Base-by-base conservation (phyloP, 768 basidiomycete species). In the Cystofilobasidium macerans region DNA sequence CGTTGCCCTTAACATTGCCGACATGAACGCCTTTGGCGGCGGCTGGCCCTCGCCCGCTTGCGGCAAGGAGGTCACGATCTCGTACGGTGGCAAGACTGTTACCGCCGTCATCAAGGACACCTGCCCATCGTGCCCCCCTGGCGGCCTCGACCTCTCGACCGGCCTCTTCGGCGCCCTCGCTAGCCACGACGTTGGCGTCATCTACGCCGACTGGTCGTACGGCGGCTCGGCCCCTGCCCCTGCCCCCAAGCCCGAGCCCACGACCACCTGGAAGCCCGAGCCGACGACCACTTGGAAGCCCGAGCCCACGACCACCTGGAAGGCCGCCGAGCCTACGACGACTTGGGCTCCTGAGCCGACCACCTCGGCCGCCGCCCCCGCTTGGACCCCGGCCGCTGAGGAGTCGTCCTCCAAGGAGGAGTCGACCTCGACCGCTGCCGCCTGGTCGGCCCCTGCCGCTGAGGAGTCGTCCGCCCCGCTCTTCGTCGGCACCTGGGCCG, bases 111-210 rank as follows among this genome's bases (percentile, higher is more conserved):
- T 40, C n/a, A 42, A 48, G 42, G 64, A 65, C 57, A 33, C 24
- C 24, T 88, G 87, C 73, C 82, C 83, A 53, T 81, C 80, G 24
- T 89, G 88, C 73, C 82, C 82, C 30, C 80, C 73, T 38, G 81
- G 79, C 32, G 87, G 82, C 47, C 80, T 89, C 32, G 88, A 90
- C 76, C 78, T 89, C 63, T 84, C 84, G 32, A 71, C 75, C 18
- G 83, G 84, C 61, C 79, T 89, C 56, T 89, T 90, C 76, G 61
- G 59, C 30, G 58, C 59, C 51, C 60, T 66, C 51, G 58, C 65
- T 30, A 35, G 57, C 56, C 35, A 64, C 33, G 24, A 30, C 43
- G 26, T 58, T 16, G 63, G 59, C 32, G 58, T 66, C 26, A 54
- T 61, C 26, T 61, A 32, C 42, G 32, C 45, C 38, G 3, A 47